Evolutionary conservation across 2,329 filamentous ascomycete genomes (phyloP).

Genomic region (Dichotomopilus funicola): DNA sequence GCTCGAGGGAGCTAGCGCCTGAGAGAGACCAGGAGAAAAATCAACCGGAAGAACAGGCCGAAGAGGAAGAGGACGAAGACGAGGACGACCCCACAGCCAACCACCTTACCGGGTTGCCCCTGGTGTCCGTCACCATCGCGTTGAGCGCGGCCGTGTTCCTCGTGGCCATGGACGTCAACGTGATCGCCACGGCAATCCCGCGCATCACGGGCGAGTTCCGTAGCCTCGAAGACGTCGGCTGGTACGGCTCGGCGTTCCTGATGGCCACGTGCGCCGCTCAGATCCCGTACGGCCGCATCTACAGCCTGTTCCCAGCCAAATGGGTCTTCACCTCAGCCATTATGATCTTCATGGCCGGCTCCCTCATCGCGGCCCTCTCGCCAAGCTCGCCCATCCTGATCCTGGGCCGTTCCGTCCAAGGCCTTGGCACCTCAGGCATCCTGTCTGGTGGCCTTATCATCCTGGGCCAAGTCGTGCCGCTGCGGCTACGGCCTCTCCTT

Average conservation of each 20-base stretch:
- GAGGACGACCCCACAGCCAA: not conserved
- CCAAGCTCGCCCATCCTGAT: slow-evolving; percentile 17
- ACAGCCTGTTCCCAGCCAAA: slow-evolving; percentile 19
- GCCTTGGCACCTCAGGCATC: slow-evolving; percentile 17
- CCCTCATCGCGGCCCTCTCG: slow-evolving; percentile 17
- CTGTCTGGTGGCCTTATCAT: slow-evolving; percentile 17
- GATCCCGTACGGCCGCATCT: slow-evolving; percentile 18
- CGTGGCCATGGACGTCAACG: slow-evolving; percentile 12
- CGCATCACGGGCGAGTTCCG: slow-evolving; percentile 21
- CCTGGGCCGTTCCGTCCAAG: slow-evolving; percentile 16
- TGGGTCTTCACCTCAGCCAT: slow-evolving; percentile 15
- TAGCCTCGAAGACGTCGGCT: slow-evolving; percentile 18
- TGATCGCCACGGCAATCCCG: slow-evolving; percentile 22
- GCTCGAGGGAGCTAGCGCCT: not conserved
- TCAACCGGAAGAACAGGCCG: not conserved
- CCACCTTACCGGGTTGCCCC: not conserved
- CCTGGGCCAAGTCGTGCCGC: slow-evolving; percentile 12
- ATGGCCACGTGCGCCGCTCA: slow-evolving; percentile 21
- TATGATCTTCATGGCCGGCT: slow-evolving; percentile 17
- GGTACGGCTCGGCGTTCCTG: slow-evolving; percentile 23
- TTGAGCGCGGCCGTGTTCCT: slow-evolving; percentile 6
- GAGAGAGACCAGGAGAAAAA: not conserved
- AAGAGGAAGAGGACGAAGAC: not conserved
- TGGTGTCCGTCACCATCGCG: slow-evolving; percentile 1
- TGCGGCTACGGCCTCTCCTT: slow-evolving; percentile 15